phyloP scores from a whole-genome alignment of 768 basidiomycete species.

The Amanita muscaria region DNA sequence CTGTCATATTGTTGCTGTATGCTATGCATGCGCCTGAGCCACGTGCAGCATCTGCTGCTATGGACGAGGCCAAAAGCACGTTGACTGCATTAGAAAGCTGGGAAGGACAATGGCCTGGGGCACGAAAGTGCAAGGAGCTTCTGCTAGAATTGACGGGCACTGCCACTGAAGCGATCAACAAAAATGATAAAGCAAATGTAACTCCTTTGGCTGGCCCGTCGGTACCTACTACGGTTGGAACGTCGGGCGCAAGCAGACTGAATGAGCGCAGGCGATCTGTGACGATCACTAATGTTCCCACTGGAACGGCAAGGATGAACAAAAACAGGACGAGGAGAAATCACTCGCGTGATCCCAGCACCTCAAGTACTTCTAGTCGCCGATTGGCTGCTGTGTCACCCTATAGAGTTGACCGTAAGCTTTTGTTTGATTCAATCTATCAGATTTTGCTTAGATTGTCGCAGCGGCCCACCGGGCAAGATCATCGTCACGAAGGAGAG shows the following conservation, averaged over 20 bases:
- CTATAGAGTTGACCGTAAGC: constrained; percentile 58
- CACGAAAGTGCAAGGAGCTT: constrained; percentile 78
- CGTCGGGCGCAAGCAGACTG: constrained; percentile 18
- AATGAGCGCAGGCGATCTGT: constrained; percentile 51
- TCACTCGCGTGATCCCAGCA: constrained; percentile 49
- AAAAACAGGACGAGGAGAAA: constrained; percentile 48
- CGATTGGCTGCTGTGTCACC: constrained; percentile 53
- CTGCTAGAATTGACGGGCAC: constrained; percentile 62
- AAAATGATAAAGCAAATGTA: constrained; percentile 14
- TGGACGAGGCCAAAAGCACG: constrained; percentile 76
- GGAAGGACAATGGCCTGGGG: constrained; percentile 86
- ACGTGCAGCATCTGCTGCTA: constrained; percentile 56
- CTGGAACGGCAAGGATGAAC: constrained; percentile 29
- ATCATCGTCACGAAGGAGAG: constrained; percentile 68
- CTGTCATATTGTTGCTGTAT: constrained; percentile 76
- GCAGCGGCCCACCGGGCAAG: constrained; percentile 57
- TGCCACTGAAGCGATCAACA: constrained; percentile 58
- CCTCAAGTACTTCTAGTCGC: constrained; percentile 30
- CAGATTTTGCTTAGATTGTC: constrained; percentile 13
- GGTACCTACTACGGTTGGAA: constrained; percentile 19
- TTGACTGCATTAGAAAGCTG: constrained; percentile 65
- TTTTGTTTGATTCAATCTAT: background rate
- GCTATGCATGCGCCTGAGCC: constrained; percentile 76
- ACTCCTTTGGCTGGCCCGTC: constrained; percentile 18
- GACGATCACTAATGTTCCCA: constrained; percentile 36